Percentiles rank a stretch among this genome's conserved stretches.
phyloP scores from a whole-genome alignment of 192 early-diverging fungal genomes.

The Piromyces finnis region DNA sequence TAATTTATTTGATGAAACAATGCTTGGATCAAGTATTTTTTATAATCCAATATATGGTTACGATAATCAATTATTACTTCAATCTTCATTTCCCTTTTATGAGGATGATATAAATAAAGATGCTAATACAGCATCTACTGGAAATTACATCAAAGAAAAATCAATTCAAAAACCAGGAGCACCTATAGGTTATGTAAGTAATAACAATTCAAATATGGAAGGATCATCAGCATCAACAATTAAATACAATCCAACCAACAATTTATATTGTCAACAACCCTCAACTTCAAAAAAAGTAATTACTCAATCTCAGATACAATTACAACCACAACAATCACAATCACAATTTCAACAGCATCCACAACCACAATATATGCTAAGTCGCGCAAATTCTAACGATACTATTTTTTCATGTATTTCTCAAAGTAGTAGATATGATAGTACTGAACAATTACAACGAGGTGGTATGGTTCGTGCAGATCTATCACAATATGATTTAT shows the following conservation, averaged over 20 bases:
- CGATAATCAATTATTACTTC: background rate
- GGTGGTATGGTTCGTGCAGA: background rate
- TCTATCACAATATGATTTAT: background rate
- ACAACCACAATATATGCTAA: background rate
- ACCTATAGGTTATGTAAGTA: background rate
- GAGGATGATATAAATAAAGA: background rate
- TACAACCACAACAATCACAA: background rate
- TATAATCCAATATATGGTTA: background rate
- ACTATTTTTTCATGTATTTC: background rate
- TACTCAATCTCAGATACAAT: background rate
- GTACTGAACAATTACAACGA: background rate
- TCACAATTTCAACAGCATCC: background rate
- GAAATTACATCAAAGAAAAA: background rate
- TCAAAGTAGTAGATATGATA: background rate
- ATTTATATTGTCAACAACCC: background rate
- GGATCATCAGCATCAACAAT: background rate
- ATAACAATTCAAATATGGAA: background rate
- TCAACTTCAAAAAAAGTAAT: background rate
- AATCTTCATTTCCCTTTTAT: background rate
- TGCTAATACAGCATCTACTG: background rate
- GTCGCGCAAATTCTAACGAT: background rate
- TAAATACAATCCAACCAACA: background rate
- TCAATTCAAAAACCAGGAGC: background rate
- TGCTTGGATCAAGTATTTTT: background rate
- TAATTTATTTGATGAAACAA: background rate